phyloP scores from a whole-genome alignment of 148 eudicot genomes.

The Euryodendron excelsum region DNA sequence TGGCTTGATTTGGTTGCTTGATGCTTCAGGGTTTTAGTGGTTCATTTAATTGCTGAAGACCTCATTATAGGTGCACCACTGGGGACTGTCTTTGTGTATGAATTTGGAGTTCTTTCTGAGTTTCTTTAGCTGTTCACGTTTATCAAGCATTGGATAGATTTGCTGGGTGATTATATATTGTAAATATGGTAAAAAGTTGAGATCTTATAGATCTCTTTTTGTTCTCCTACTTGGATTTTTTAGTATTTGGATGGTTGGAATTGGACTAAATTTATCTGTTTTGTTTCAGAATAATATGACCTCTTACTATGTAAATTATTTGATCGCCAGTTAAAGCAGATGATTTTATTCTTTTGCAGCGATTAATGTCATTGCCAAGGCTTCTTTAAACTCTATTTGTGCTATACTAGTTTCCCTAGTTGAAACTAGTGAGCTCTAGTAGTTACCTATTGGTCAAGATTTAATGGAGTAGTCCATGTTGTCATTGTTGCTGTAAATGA shows the following conservation, averaged over 20 bases:
- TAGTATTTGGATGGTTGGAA: neutral
- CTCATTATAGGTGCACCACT: neutral
- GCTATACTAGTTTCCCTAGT: neutral
- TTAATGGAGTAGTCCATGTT: neutral
- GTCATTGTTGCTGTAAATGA: neutral
- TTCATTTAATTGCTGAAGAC: neutral
- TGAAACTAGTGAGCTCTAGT: neutral
- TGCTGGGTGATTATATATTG: neutral
- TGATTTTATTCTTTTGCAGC: neutral
- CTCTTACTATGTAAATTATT: neutral
- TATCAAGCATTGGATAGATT: neutral
- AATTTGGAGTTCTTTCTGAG: neutral
- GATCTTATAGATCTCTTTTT: neutral
- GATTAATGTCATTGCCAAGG: neutral
- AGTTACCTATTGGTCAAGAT: neutral
- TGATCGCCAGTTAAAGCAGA: neutral
- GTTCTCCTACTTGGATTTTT: too few relatives aligned
- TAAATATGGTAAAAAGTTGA: neutral
- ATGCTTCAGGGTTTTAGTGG: neutral
- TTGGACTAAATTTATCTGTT: too few relatives aligned
- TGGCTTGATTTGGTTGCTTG: neutral
- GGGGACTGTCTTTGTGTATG: neutral
- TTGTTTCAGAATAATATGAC: neutral
- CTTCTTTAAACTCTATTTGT: neutral
- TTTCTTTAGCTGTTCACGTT: neutral